These are phyloP conservation scores for Tetracentron sinense DNA, from an alignment of 164 flowering plant species.

Conservation along the genomic window DNA sequence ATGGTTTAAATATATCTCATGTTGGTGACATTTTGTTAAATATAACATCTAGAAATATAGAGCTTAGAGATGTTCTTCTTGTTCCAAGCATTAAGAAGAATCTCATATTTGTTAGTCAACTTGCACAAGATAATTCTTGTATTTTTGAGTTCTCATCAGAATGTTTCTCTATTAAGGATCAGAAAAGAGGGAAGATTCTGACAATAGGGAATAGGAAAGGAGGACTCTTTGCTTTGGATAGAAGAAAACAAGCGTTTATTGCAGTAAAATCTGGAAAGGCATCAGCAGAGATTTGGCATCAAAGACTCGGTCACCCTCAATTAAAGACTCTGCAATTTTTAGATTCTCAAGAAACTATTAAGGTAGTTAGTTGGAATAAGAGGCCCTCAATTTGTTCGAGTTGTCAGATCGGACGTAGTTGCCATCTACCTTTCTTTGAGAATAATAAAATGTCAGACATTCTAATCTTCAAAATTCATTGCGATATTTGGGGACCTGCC, in stretches of 20 bases:
- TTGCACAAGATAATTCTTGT: neutral
- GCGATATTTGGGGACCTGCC: neutral
- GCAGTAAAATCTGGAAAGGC: neutral
- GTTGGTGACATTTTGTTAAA: neutral
- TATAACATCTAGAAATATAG: neutral
- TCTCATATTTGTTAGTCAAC: conserved; percentile 1
- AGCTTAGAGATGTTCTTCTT: neutral
- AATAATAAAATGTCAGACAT: neutral
- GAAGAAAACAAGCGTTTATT: neutral
- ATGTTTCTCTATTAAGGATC: neutral
- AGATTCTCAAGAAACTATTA: neutral
- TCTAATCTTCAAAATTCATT: neutral
- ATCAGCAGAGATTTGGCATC: neutral
- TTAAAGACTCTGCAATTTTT: neutral
- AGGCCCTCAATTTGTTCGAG: neutral
- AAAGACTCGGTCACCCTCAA: neutral
- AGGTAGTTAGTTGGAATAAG: neutral
- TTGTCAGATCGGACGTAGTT: neutral
- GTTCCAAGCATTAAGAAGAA: neutral
- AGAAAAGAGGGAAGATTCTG: neutral
- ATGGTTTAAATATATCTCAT: neutral
- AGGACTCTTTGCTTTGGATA: neutral
- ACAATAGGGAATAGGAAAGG: neutral
- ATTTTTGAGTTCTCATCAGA: conserved; percentile 5
- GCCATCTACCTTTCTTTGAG: neutral